A percentile compares a stretch with the other conserved stretches of the same genome.
These are phyloP conservation scores for Penicillium cosmopolitanum DNA, from an alignment of 495 filamentous ascomycete species.

Conservation along the genomic window DNA sequence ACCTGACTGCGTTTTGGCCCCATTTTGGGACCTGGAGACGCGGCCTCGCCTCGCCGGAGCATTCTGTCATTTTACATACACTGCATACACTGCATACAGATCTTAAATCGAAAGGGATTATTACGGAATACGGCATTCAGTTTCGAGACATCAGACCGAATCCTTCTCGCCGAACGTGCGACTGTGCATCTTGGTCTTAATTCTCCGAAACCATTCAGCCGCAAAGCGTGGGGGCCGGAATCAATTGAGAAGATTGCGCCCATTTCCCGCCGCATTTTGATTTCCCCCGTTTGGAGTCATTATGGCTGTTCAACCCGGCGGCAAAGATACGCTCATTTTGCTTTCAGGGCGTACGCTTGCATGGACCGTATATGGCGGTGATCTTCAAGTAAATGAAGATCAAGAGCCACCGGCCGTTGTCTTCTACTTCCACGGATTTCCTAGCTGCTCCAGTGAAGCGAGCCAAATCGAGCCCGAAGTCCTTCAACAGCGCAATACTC, in stretches of 20 bases:
- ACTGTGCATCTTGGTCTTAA: neutral
- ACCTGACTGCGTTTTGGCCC: constrained; percentile 3
- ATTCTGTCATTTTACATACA: neutral
- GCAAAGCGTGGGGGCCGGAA: neutral
- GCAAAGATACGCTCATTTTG: constrained; percentile 6
- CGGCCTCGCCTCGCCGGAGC: neutral
- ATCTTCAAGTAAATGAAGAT: neutral
- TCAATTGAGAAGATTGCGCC: neutral
- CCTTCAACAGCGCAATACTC: constrained; percentile 6
- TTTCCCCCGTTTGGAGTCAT: neutral
- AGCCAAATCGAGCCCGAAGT: neutral
- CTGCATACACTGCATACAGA: neutral
- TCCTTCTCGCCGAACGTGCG: neutral
- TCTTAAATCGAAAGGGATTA: neutral
- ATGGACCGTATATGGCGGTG: constrained; percentile 10
- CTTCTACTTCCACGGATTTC: constrained; percentile 21
- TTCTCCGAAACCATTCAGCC: neutral
- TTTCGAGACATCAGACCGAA: neutral
- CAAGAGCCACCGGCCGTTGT: neutral
- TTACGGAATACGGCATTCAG: neutral
- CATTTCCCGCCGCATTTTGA: neutral
- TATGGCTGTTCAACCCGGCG: constrained; percentile 2
- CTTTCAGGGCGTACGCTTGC: constrained; percentile 15
- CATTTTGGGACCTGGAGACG: neutral
- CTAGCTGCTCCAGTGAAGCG: constrained; percentile 14